Conservation (phyloP, 208 protist species). For the Angomonas ambiguus region DNA sequence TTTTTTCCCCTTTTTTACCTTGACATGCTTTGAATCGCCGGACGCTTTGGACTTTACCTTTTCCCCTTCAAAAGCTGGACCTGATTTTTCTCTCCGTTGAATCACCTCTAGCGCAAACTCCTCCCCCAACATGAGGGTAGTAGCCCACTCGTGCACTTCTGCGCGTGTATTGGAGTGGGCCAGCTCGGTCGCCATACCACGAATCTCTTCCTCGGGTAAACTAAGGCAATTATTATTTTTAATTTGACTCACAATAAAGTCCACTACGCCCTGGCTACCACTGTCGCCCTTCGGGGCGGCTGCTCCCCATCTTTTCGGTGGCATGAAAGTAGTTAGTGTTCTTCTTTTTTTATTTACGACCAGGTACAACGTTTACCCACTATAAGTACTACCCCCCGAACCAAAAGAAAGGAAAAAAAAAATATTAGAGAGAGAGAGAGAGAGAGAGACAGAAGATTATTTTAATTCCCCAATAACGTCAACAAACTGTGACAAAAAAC, state of each 20-base stretch:
- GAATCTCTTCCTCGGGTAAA: conserved; percentile 62
- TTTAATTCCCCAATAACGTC: no score
- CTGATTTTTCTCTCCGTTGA: conserved; percentile 40
- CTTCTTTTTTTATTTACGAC: not conserved
- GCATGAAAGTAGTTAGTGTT: not conserved
- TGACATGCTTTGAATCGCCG: not conserved
- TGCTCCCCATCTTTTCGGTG: conserved; percentile 2
- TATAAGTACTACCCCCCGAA: not conserved
- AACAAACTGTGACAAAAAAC: no score
- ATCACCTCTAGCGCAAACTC: conserved; percentile 62
- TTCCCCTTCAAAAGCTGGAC: conserved; percentile 62
- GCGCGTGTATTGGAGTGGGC: conserved; percentile 36
- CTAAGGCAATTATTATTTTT: conserved; percentile 69
- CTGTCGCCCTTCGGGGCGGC: conserved; percentile 9
- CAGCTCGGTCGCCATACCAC: conserved; percentile 58
- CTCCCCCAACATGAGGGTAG: conserved; percentile 75
- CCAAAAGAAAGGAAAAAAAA: conserved; percentile 16
- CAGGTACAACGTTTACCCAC: not conserved
- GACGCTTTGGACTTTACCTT: not conserved
- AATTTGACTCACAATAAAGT: conserved; percentile 65
- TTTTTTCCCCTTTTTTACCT: conserved; percentile 18
- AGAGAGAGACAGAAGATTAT: not conserved
- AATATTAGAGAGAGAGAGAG: not conserved
- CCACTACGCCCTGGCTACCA: conserved; percentile 19
- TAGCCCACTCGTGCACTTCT: conserved; percentile 73